A percentile compares a stretch with the other conserved stretches of the same genome.
Evolutionary conservation across 2,329 filamentous ascomycete species (phyloP).

Genomic region (Claviceps sp.): DNA sequence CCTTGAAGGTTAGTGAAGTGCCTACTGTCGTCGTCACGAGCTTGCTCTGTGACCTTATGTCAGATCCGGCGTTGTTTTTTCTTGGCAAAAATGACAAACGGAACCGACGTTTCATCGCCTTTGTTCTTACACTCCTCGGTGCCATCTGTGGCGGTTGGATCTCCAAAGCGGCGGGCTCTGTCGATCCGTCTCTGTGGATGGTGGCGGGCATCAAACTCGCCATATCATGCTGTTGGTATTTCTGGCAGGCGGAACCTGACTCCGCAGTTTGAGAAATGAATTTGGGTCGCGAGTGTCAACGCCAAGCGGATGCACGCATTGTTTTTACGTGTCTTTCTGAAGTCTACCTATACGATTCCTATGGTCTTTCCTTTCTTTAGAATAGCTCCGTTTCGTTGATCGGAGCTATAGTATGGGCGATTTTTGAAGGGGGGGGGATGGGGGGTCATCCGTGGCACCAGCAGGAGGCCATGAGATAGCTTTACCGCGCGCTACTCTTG

Average conservation of each 20-base stretch:
- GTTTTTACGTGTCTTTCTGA: neutral
- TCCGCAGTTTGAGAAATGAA: constrained; percentile 1
- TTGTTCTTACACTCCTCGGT: constrained; percentile 32
- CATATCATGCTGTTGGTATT: constrained; percentile 22
- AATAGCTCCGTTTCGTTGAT: neutral
- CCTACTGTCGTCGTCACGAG: constrained; percentile 43
- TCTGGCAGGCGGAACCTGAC: constrained; percentile 15
- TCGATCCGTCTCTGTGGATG: constrained; percentile 31
- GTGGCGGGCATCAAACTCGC: constrained; percentile 30
- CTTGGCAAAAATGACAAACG: constrained; percentile 32
- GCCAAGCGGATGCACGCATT: neutral
- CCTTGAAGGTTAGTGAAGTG: constrained; percentile 38
- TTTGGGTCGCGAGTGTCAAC: neutral
- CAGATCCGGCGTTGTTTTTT: constrained; percentile 34
- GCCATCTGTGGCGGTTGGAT: constrained; percentile 36
- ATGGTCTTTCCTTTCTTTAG: neutral
- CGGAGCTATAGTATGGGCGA: neutral
- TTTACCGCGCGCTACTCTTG: neutral
- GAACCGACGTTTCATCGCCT: constrained; percentile 31
- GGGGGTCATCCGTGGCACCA: neutral
- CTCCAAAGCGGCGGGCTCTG: constrained; percentile 25
- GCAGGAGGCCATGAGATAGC: neutral
- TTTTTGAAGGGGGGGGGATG: too few species aligned
- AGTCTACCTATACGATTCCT: neutral
- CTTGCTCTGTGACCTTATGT: constrained; percentile 38